These are phyloP conservation scores for Moricandia arvensis DNA, from an alignment of 345 rosid genomes.

Conservation along the genomic window DNA sequence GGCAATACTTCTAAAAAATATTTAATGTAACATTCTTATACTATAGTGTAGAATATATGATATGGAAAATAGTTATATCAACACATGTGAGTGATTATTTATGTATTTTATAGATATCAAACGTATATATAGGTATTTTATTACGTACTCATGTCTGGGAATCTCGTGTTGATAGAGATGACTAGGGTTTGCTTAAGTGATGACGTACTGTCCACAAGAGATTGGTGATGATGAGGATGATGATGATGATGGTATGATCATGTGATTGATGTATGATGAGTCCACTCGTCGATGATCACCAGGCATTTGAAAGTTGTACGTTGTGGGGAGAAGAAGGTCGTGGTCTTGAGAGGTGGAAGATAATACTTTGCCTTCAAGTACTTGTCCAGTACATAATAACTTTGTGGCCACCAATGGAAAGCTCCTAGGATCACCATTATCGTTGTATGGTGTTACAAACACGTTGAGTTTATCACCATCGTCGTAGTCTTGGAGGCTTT, in stretches of 20 bases:
- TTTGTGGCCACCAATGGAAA: conserved; percentile 33
- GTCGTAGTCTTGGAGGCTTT: conserved; percentile 29
- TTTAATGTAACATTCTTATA: conserved; percentile 23
- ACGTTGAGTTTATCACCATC: conserved; percentile 26
- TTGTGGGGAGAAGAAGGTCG: conserved; percentile 36
- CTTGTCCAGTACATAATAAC: conserved; percentile 47
- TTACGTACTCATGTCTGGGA: conserved; percentile 42
- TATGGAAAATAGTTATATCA: conserved; percentile 15
- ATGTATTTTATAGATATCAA: conserved; percentile 20
- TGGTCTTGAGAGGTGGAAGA: conserved; percentile 20
- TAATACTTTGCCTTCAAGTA: conserved; percentile 47
- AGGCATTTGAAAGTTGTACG: conserved; percentile 35
- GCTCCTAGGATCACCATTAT: conserved; percentile 6
- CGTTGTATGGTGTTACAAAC: conserved; percentile 32
- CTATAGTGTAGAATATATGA: conserved; percentile 5
- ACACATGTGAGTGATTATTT: conserved; percentile 31
- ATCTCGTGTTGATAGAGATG: conserved; percentile 51
- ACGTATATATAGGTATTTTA: conserved; percentile 36
- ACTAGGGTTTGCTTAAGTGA: conserved; percentile 53
- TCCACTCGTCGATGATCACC: conserved; percentile 43
- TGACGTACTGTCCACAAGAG: conserved; percentile 46
- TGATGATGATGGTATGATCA: conserved; percentile 55
- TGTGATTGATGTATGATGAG: conserved; percentile 49
- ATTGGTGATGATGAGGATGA: conserved; percentile 45
- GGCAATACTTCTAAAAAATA: not conserved